phyloP scores from a whole-genome alignment of 1,139 yeast species.

The Taphrina flavorubra region DNA sequence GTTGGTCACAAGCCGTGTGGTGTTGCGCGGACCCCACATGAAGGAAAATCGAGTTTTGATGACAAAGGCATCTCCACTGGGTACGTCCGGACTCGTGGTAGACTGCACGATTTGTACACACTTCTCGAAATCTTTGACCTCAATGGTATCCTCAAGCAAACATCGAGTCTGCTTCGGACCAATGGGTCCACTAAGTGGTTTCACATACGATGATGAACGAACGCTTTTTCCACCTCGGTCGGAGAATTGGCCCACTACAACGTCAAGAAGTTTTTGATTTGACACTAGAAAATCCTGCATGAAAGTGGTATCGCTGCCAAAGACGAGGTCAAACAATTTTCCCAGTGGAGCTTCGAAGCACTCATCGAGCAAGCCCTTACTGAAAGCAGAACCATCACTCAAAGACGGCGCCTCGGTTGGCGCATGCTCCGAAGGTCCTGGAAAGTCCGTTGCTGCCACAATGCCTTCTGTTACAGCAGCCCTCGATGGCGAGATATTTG shows the following conservation, averaged over 20 bases:
- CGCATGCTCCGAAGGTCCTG: constrained; percentile 64
- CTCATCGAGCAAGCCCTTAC: constrained; percentile 68
- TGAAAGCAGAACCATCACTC: constrained; percentile 59
- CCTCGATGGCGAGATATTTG: constrained; percentile 8
- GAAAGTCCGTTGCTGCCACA: constrained; percentile 43
- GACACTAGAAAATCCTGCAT: constrained; percentile 61
- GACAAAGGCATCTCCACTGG: constrained; percentile 82
- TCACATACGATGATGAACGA: constrained; percentile 71
- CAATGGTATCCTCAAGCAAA: constrained; percentile 71
- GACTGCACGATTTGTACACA: constrained; percentile 66
- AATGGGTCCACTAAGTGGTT: constrained; percentile 80
- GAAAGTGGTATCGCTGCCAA: constrained; percentile 73
- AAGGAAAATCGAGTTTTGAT: constrained; percentile 69
- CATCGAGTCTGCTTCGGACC: constrained; percentile 97
- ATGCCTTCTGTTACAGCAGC: not conserved
- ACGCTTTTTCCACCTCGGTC: constrained; percentile 54
- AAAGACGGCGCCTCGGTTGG: constrained; percentile 61
- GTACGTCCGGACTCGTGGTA: constrained; percentile 91
- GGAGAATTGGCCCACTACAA: constrained; percentile 60
- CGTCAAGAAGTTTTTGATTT: constrained; percentile 73
- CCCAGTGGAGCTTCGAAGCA: constrained; percentile 79
- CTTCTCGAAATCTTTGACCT: constrained; percentile 65
- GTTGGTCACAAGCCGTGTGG: constrained; percentile 70
- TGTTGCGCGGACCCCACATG: constrained; percentile 77
- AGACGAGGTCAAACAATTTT: constrained; percentile 68